Base-by-base conservation (phyloP, 306 rosid species). In the Prunus padus region DNA sequence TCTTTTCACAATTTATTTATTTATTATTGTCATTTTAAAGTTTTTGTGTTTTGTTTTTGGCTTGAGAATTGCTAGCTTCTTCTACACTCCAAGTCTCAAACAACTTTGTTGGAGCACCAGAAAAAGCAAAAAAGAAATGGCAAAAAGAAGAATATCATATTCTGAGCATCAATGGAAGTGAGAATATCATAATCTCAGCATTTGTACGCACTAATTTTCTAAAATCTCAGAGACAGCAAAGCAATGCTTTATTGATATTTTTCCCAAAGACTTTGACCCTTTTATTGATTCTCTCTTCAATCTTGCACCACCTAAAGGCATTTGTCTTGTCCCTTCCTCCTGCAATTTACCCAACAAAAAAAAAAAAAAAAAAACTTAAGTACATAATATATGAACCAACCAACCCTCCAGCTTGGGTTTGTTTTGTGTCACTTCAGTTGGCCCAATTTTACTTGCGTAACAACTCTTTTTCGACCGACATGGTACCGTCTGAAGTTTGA, bases 161-260 rank as follows among this genome's bases (percentile, higher is more conserved):
- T 73, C 59, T 46, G 60, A 4, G 69, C 77, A 28, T 37, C 42
- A 37, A 37, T 37, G 42, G 7, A 37, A 51, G 56, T 45, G 33
- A 26, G 80, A 77, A 72, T 72, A 64, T 65, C 67, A 73, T 55
- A 64, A 64, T 73, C 59, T 61, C 69, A 11, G 69, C 77, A 61
- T 28, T 60, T 44, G 69, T 18, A n/a, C 40, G 63, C 63, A 52
- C 49, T 69, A 49, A 33, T 40, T 23, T 72, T 10, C 20, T 28
- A 72, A 40, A 23, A 23, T 73, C 42, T 20, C 0, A 37, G 52
- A 55, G 46, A 31, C 30, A 49, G 12, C 49, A 57, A 76, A 49
- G 12, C 49, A 57, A 76, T 67, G 28, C 80, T 46, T 46, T 46
- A 37, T 37, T 54, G 60, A 76, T 47, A 73, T 79, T 62, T 72